Conservation (phyloP, 805 yeast genomes). For the Cyberlindnera xishuangbannaensis region DNA sequence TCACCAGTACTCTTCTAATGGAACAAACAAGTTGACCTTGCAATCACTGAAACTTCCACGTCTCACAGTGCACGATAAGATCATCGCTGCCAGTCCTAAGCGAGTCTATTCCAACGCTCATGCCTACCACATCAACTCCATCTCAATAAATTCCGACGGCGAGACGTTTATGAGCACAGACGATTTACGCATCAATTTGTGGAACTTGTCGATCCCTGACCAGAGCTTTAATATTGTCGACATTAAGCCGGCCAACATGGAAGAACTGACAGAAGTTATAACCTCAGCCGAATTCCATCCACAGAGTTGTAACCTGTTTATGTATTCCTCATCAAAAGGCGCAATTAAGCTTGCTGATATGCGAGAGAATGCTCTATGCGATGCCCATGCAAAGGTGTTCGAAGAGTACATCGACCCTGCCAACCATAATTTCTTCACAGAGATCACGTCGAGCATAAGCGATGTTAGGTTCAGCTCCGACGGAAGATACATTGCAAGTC, state of each 20-base stretch:
- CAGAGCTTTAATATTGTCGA: slow-evolving; percentile 96
- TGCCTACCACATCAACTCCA: slow-evolving; percentile 95
- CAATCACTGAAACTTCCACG: slow-evolving; percentile 71
- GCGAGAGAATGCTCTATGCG: slow-evolving; percentile 94
- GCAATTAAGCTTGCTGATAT: slow-evolving; percentile 93
- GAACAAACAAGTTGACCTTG: slow-evolving; percentile 23
- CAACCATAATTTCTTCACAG: slow-evolving; percentile 93
- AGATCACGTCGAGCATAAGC: slow-evolving; percentile 88
- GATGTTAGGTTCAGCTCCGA: slow-evolving; percentile 89
- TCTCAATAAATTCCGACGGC: slow-evolving; percentile 90
- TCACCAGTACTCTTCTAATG: slow-evolving; percentile 9
- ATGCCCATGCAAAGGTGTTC: slow-evolving; percentile 76
- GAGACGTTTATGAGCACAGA: slow-evolving; percentile 92
- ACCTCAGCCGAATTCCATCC: slow-evolving; percentile 98
- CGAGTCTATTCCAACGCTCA: slow-evolving; percentile 92
- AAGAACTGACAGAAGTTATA: slow-evolving; percentile 95
- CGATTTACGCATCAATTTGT: slow-evolving; percentile 89
- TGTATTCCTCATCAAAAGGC: slow-evolving; percentile 94
- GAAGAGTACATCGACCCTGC: slow-evolving; percentile 93
- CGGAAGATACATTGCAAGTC: slow-evolving; percentile 91
- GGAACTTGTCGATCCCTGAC: slow-evolving; percentile 93
- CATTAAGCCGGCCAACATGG: slow-evolving; percentile 97
- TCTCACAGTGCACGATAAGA: slow-evolving; percentile 88
- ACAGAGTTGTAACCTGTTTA: slow-evolving; percentile 80
- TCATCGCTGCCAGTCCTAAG: slow-evolving; percentile 92